Percentiles rank a stretch among this genome's conserved stretches.
phyloP scores from a whole-genome alignment of 1,139 yeast species.

The Spencermartinsiella ligniputridi region DNA sequence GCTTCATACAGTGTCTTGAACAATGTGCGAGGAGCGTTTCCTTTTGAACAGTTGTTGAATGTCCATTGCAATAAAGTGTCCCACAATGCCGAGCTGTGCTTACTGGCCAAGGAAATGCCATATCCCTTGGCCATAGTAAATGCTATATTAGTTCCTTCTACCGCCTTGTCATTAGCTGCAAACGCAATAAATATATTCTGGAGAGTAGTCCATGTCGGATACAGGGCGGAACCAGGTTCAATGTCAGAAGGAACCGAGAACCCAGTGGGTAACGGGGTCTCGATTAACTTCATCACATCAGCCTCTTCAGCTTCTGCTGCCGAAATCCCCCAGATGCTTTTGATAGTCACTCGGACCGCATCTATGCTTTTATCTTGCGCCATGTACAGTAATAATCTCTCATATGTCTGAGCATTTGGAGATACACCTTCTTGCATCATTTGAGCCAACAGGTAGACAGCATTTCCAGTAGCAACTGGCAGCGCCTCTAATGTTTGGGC shows the following conservation, averaged over 20 bases:
- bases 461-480: conserved; percentile 22
- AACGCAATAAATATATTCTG: conserved; percentile 31
- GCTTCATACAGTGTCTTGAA: background rate
- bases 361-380: conserved; percentile 27
- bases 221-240: conserved; percentile 15
- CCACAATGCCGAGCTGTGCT: conserved; percentile 27
- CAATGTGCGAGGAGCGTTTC: conserved; percentile 12
- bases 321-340: conserved; percentile 31
- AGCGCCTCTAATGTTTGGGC: conserved; percentile 7
- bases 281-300: background rate
- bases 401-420: conserved; percentile 31
- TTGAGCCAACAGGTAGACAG: conserved; percentile 25
- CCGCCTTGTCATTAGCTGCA: conserved; percentile 26
- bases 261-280: background rate
- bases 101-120: conserved; percentile 20
- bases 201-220: conserved; percentile 28
- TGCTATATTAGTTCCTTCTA: conserved; percentile 27
- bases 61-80: conserved; percentile 26
- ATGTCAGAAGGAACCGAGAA: background rate
- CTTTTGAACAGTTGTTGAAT: conserved; percentile 22
- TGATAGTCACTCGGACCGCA: conserved; percentile 21
- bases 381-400: conserved; percentile 28
- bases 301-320: conserved; percentile 4
- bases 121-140: conserved; percentile 23
- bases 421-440: conserved; percentile 28